Percentiles rank a stretch among this genome's conserved stretches.
Conservation (phyloP, 768 basidiomycete species). For the Tylopilus vinaceipallidus region DNA sequence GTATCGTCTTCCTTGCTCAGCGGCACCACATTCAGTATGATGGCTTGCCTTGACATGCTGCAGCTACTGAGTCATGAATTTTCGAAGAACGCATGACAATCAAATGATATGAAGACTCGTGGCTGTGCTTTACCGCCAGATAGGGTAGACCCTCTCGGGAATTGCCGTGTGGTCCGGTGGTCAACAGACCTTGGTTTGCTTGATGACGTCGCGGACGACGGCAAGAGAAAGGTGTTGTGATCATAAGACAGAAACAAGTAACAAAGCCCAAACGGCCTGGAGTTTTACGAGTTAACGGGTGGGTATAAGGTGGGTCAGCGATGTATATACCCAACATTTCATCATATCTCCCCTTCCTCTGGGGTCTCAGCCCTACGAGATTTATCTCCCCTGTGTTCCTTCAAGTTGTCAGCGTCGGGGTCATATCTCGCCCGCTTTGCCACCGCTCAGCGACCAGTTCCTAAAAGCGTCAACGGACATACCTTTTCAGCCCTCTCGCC, state of each 20-base stretch:
- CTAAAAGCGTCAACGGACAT: slow-evolving; percentile 9
- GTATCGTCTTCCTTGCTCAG: too few relatives aligned
- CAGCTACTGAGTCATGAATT: too few relatives aligned
- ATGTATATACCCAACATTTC: slow-evolving; percentile 10
- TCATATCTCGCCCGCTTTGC: slow-evolving; percentile 55
- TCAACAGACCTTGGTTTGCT: too few relatives aligned
- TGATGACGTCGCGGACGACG: too few relatives aligned
- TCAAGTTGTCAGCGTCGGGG: slow-evolving; percentile 42
- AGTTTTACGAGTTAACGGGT: slow-evolving; percentile 1
- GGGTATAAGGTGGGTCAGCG: background rate
- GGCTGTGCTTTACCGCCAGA: too few relatives aligned
- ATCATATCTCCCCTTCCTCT: slow-evolving; percentile 84
- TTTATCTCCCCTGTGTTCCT: slow-evolving; percentile 39
- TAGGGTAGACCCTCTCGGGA: too few relatives aligned
- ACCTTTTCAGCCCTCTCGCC: slow-evolving; percentile 71
- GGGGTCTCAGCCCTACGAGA: slow-evolving; percentile 68
- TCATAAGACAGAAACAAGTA: background rate
- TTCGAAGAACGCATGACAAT: too few relatives aligned
- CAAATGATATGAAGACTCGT: too few relatives aligned
- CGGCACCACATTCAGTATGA: too few relatives aligned
- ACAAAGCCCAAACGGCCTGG: background rate
- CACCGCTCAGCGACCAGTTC: slow-evolving; percentile 13
- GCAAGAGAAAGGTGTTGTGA: slow-evolving; percentile 3
- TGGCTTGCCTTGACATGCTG: too few relatives aligned
- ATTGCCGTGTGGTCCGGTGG: too few relatives aligned